Base-by-base conservation (phyloP, 2,329 filamentous ascomycete genomes). In the Akanthomyces uredinophilus region DNA sequence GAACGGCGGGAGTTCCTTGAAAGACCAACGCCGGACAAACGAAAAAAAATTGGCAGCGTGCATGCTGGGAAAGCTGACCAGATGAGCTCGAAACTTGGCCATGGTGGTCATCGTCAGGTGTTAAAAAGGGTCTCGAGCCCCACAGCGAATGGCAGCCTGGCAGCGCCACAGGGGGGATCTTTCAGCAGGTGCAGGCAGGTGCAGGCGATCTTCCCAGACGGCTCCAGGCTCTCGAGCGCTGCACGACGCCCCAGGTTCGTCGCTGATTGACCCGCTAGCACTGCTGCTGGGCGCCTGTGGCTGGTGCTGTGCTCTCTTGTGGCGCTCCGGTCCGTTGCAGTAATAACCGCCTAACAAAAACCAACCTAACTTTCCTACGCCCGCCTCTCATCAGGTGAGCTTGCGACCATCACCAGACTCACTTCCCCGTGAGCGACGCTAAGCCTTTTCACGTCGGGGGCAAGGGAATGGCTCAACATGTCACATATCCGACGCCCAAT, bases 71-170 rank as follows among this genome's bases (percentile, higher is more conserved):
- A 53, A 60, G 57, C 57, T 60, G 57, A 52, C 39, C 58, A 53
- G 24, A 60, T n/a, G 29, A 50, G 20, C 54, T 60, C 18, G 47
- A 50, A 46, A 50, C 43, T 56, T 47, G 41, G 43, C 5, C 24
- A 44, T 8, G 14, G 35, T 32, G 20, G 24, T 22, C 55, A 35
- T 51, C 46, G 32, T 62, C 60, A 62, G 60, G 52, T 62, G 60
- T 62, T 51, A 50, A 55, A 62, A 62, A 57, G 60, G 53, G 53
- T 62, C 54, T 16, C 24, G 22, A 5, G 60, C 44, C 54, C 60
- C 60, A 62, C 60, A 32, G 16, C 32, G 18, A 35, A 27, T 22
- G 35, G 32, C 44, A n/a, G 43, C 55, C 35, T 59, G 55, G 6
- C 55, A 32, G 43, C 55, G 55, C 55, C 20, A 20, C 27, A 52